Percentiles rank a stretch among this genome's conserved stretches.
These are phyloP conservation scores for Psilocybe sp. DNA, from an alignment of 768 basidiomycete genomes.

Conservation along the genomic window DNA sequence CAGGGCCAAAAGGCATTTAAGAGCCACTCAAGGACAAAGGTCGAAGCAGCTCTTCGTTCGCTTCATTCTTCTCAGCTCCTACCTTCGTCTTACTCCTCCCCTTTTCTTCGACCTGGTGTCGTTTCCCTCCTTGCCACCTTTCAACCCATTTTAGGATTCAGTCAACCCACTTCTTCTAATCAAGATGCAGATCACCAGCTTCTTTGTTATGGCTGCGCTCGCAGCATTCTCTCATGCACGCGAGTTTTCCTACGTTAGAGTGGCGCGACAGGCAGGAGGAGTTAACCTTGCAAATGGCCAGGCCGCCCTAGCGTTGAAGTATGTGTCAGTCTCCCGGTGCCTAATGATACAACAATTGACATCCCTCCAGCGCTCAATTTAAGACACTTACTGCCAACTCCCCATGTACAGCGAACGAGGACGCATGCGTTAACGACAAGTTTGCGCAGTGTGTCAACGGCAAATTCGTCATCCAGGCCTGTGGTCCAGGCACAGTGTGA, in stretches of 20 bases:
- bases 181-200: constrained; percentile 34
- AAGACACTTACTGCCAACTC: constrained; percentile 28
- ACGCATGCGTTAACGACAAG: constrained; percentile 45
- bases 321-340: constrained; percentile 6
- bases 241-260: constrained; percentile 21
- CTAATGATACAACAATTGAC: not conserved
- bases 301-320: constrained; percentile 41
- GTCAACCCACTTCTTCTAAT: constrained; percentile 7
- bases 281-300: constrained; percentile 38
- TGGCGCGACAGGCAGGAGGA: constrained; percentile 25
- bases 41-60: not conserved
- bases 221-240: constrained; percentile 30
- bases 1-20: not conserved
- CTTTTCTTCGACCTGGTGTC: constrained; percentile 17
- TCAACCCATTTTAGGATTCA: constrained; percentile 4
- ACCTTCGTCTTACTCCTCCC: constrained; percentile 1
- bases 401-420: constrained; percentile 34
- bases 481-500: constrained; percentile 35
- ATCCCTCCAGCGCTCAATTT: constrained; percentile 28
- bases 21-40: not conserved
- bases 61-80: not conserved
- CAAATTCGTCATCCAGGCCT: constrained; percentile 34
- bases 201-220: constrained; percentile 33
- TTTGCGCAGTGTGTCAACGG: constrained; percentile 60
- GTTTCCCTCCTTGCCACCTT: constrained; percentile 1